These are phyloP conservation scores for Collybiopsis confluens DNA, from an alignment of 768 basidiomycete genomes.

Conservation along the genomic window DNA sequence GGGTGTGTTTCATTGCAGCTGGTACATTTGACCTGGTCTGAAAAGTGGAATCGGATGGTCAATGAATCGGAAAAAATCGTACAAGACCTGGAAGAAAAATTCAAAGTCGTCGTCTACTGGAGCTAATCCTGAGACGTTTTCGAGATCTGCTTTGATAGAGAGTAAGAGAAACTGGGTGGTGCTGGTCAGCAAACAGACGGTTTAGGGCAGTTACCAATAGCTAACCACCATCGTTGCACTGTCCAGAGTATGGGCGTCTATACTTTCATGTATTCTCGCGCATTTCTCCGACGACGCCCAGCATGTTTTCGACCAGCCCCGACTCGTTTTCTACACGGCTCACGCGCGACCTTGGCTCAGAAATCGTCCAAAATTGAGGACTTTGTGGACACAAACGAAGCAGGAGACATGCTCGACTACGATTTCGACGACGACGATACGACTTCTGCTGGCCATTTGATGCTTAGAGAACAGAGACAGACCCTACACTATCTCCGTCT, in stretches of 20 bases:
- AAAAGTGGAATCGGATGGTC: neutral
- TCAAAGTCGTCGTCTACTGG: constrained; percentile 71
- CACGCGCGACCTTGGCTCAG: constrained; percentile 15
- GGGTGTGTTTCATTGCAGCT: constrained; percentile 72
- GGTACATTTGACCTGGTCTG: constrained; percentile 65
- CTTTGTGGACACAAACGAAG: constrained; percentile 33
- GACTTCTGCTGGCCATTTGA: constrained; percentile 65
- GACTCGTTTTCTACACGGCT: neutral
- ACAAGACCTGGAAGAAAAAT: constrained; percentile 69
- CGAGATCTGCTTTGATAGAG: constrained; percentile 70
- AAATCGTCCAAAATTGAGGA: constrained; percentile 37
- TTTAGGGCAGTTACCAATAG: too few relatives aligned
- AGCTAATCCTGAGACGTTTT: constrained; percentile 67
- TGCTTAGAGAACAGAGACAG: constrained; percentile 71
- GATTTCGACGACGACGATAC: constrained; percentile 57
- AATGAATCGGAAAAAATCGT: neutral
- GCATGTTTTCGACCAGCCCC: neutral
- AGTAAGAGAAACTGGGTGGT: constrained; percentile 2
- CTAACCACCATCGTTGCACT: too few relatives aligned
- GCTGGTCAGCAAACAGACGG: too few relatives aligned
- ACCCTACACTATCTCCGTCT: constrained; percentile 75
- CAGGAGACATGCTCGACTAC: constrained; percentile 40
- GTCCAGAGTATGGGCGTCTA: too few relatives aligned
- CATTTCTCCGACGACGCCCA: neutral
- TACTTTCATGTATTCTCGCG: too few relatives aligned